These are phyloP conservation scores for Trichoderma simmonsii DNA, from an alignment of 2,329 filamentous ascomycete genomes.

Conservation along the genomic window DNA sequence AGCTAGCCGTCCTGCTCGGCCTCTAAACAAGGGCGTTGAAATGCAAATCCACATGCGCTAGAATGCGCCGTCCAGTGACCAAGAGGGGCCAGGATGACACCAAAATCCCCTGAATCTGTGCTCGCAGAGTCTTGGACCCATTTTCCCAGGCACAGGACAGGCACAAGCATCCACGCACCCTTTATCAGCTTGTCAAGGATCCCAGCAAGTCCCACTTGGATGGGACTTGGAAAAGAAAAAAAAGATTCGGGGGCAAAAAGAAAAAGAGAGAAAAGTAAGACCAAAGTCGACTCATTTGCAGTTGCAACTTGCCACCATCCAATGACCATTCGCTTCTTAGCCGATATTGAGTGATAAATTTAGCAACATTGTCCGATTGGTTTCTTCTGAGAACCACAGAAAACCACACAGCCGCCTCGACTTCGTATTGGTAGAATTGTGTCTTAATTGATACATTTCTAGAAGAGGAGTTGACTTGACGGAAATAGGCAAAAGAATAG, in stretches of 20 bases:
- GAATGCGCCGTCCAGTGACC: not conserved
- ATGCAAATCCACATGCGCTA: not conserved
- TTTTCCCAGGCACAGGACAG: not conserved
- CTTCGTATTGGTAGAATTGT: not conserved
- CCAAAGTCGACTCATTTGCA: not conserved
- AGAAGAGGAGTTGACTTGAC: not conserved
- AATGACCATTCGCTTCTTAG: not conserved
- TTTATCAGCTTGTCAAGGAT: not conserved
- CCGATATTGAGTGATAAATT: not conserved
- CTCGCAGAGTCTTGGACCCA: not conserved
- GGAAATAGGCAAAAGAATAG: not conserved
- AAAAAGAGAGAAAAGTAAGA: not conserved
- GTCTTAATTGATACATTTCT: not conserved
- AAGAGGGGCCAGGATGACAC: slow-evolving; percentile 11
- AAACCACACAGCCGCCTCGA: not conserved
- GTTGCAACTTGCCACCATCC: not conserved
- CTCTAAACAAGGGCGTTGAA: not conserved
- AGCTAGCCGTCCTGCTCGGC: not conserved
- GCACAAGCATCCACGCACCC: not conserved
- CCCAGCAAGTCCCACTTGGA: slow-evolving; percentile 5
- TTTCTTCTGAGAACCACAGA: not conserved
- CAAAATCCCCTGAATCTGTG: slow-evolving; percentile 9
- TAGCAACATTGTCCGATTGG: not conserved
- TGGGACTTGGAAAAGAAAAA: not conserved
- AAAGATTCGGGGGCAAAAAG: not conserved